Base-by-base conservation (phyloP, 371 early-diverging fungal genomes). In the Gilbertella persicaria region DNA sequence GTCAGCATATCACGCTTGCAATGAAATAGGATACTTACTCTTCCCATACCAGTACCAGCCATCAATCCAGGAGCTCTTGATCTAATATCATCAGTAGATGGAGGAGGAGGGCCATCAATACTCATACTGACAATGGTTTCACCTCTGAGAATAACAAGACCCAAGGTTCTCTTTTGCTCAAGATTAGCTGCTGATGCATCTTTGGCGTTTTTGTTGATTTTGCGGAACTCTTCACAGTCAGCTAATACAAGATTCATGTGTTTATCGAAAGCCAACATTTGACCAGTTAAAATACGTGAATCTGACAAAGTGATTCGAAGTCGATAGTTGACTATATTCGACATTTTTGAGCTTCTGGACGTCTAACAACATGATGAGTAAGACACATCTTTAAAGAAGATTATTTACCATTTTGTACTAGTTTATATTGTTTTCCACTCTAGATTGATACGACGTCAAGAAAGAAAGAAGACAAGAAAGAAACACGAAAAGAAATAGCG, bases 261-360 rank as follows among this genome's bases (percentile, higher is more conserved):
- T 66, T 93, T 95, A 73, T 98, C 99, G 62, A 96, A 98, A 19
- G 99, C 97, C 41, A 97, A 82, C 96, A 98, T 94, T 61, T 96
- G 94, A 28, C 99, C 99, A 7, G 96, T 87, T 62, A 98, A 71
- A 6, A 86, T 85, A 58, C 97, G 88, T 49, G 93, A 89, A 73
- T 98, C 99, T 36, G 84, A 78, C 58, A 97, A 71, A 38, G 94
- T 95, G 63, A 98, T 85, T 58, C 94, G 86, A 60, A 98, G 88
- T 50, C 95, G 87, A 80, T 93, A 91, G 83, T 98, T 96, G 75
- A 98, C 85, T 54, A 96, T 86, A 58, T 84, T 85, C 73, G 94
- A 82, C 89, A 98, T 94, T 80, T 92, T 93, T 20, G 87, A 84
- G 62, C 84, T 86, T 71, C 89, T 91, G 45, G 90, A 83, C 69